Evolutionary conservation across 495 filamentous ascomycete genomes (phyloP), one percentile per base, ranked within the genome.

Genomic region (Jackrogersella multiformis): DNA sequence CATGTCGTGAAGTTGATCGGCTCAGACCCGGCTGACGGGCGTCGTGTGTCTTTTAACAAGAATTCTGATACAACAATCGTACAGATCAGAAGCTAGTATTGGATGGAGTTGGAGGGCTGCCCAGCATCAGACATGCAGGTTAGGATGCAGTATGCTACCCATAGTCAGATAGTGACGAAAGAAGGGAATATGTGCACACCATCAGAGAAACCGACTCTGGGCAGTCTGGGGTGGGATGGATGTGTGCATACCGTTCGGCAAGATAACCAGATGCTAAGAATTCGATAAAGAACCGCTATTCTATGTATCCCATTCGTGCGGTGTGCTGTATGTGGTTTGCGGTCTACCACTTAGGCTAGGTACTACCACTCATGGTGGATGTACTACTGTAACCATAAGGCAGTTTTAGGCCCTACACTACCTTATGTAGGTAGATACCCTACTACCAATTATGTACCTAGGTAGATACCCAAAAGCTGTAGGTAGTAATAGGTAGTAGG

Each of bases 151-250:
- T 60, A 64, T 69, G 44, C 61, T 65, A 64, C 66, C 49, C 24
- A 44, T 20, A 65, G 66, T 69, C 66, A 69, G 61, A 69, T 69
- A 61, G 66, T 69, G 66, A 69, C 66, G 66, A 69, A 55, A 69
- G 34, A 9, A 61, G 38, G 61, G 61, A 56, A 61, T 45, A 69
- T 64, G 66, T 61, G 38, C 61, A 64, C 66, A 69, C 66, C 66
- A 69, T 61, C 45, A 64, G 45, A 39, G 10, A 65, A 61, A 57
- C 56, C 61, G 42, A 61, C 44, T 32, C 21, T 69, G 56, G 49
- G 53, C 2, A 36, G 55, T 24, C 5, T 41, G 26, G 55, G 38
- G 24, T 35, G 55, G 57, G 23, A n/a, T 66, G 49, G 56, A 28
- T 61, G 55, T 46, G 64, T 69, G 66, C 61, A 69, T 69, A 28